Conservation (phyloP, 192 early-diverging fungal genomes). For the Coemansia sp. region DNA sequence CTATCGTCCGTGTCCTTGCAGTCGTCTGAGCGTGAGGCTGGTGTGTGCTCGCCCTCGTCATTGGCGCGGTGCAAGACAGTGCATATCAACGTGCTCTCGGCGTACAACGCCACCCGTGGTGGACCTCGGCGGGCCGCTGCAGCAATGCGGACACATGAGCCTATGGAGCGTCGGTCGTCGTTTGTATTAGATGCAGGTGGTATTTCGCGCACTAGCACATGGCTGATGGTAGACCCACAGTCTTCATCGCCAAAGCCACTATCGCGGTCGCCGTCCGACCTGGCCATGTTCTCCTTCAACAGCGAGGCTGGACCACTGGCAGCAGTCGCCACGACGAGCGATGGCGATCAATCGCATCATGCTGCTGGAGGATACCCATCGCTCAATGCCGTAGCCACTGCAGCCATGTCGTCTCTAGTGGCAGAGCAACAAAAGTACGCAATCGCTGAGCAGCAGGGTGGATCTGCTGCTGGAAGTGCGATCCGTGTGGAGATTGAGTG, state of each 20-base stretch:
- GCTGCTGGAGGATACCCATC: slow-evolving; percentile 13
- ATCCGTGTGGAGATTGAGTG: slow-evolving; percentile 50
- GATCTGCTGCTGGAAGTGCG: neutral
- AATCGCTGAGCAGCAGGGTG: neutral
- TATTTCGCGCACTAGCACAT: neutral
- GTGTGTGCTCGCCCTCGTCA: slow-evolving; percentile 15
- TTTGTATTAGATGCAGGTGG: neutral
- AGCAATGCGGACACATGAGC: neutral
- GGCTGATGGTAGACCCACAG: neutral
- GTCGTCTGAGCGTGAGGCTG: slow-evolving; percentile 1
- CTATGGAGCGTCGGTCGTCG: neutral
- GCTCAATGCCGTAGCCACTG: slow-evolving; percentile 35
- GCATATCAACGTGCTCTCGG: slow-evolving; percentile 45
- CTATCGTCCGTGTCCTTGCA: slow-evolving; percentile 12
- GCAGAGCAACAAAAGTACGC: slow-evolving; percentile 11
- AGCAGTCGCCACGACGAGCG: neutral
- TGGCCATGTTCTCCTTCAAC: slow-evolving; percentile 44
- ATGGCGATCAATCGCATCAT: neutral
- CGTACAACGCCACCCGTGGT: slow-evolving; percentile 23
- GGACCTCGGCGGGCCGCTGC: neutral
- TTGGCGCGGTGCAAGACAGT: slow-evolving; percentile 41
- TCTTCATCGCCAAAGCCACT: slow-evolving; percentile 20
- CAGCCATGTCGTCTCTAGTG: slow-evolving; percentile 20
- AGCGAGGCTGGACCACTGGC: neutral
- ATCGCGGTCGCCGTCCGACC: slow-evolving; percentile 41